Percentiles rank a stretch among this genome's conserved stretches.
Conservation (phyloP, 495 filamentous ascomycete genomes). For the Apodospora peruviana region DNA sequence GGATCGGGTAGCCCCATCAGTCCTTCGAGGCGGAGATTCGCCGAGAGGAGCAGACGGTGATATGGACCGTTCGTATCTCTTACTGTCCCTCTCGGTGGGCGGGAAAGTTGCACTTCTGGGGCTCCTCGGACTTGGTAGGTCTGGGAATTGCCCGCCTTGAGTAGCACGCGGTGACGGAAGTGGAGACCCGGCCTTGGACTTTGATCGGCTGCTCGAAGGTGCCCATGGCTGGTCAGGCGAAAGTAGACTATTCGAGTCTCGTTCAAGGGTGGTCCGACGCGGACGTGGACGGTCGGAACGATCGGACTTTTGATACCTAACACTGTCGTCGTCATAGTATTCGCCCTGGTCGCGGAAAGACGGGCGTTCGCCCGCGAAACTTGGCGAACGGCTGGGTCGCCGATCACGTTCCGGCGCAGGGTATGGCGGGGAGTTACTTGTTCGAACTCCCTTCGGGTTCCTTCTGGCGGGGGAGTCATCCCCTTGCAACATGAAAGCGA, state of each 20-base stretch:
- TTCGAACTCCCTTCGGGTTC: slow-evolving; percentile 1
- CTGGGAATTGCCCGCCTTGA: slow-evolving; percentile 10
- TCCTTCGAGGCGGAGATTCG: slow-evolving; percentile 15
- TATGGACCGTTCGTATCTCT: slow-evolving; percentile 23
- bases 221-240: slow-evolving; percentile 10
- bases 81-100: slow-evolving; percentile 2
- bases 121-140: slow-evolving; percentile 15
- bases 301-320: slow-evolving; percentile 7
- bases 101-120: slow-evolving; percentile 34
- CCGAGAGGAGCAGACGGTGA: slow-evolving; percentile 24
- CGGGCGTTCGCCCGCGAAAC: slow-evolving; percentile 11
- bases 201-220: background rate
- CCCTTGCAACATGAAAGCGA: slow-evolving; percentile 25
- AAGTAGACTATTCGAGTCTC: slow-evolving; percentile 9
- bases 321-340: slow-evolving; percentile 18
- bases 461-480: slow-evolving; percentile 7
- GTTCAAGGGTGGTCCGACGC: slow-evolving; percentile 9
- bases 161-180: slow-evolving; percentile 7
- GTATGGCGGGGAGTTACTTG: slow-evolving; percentile 22
- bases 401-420: slow-evolving; percentile 12
- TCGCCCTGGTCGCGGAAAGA: slow-evolving; percentile 17
- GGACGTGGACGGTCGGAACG: slow-evolving; percentile 12
- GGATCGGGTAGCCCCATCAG: slow-evolving; percentile 8
- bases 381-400: slow-evolving; percentile 14
- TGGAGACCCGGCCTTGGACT: slow-evolving; percentile 10